Conservation (phyloP, 1,284 basidiomycete genomes). For the Omphalotus olearius region DNA sequence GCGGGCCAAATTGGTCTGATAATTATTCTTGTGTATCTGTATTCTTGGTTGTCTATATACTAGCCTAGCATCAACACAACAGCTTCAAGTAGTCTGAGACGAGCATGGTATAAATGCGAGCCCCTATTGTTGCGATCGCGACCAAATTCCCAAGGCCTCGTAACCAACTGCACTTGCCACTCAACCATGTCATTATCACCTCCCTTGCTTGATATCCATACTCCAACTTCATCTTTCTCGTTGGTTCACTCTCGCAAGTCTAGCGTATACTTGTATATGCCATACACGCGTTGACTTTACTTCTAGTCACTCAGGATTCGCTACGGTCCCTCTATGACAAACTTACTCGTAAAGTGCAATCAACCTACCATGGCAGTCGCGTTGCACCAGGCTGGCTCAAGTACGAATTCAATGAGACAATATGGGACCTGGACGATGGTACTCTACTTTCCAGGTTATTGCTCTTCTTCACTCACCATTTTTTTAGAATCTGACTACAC, state of each 20-base stretch:
- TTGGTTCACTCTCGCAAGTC: slow-evolving; percentile 66
- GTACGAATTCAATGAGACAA: slow-evolving; percentile 67
- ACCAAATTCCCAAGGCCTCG: neutral
- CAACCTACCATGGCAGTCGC: slow-evolving; percentile 50
- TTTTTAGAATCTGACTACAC: slow-evolving; percentile 70
- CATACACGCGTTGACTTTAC: neutral
- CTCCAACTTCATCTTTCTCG: slow-evolving; percentile 67
- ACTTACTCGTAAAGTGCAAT: slow-evolving; percentile 57
- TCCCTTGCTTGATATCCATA: slow-evolving; percentile 65
- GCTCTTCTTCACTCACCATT: neutral
- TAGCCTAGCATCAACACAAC: too few relatives aligned
- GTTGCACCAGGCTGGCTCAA: slow-evolving; percentile 77
- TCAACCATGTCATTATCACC: slow-evolving; percentile 19
- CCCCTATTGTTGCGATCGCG: too few relatives aligned
- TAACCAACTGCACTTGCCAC: slow-evolving; percentile 4
- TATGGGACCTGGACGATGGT: slow-evolving; percentile 83
- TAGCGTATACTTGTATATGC: neutral
- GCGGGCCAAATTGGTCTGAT: neutral
- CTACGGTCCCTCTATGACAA: slow-evolving; percentile 61
- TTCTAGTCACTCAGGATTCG: slow-evolving; percentile 60
- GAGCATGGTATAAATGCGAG: neutral
- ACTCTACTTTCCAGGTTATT: neutral
- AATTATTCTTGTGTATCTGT: neutral
- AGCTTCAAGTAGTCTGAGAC: too few relatives aligned
- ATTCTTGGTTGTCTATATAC: too few relatives aligned